Base-by-base conservation (phyloP, 768 basidiomycete species). In the Lentinula guzmanii region DNA sequence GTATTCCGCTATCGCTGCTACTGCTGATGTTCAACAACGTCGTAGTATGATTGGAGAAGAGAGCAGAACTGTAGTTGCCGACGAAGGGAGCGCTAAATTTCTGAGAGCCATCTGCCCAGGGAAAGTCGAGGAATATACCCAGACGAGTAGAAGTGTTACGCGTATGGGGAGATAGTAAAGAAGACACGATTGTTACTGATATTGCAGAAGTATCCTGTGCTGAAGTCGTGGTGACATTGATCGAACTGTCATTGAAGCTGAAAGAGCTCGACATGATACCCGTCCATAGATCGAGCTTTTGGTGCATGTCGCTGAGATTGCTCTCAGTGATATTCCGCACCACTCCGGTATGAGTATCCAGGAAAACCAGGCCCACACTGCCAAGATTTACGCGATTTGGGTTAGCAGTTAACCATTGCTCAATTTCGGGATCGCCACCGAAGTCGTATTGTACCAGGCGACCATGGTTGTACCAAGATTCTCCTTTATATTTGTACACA, bases 51-150 rank as follows among this genome's bases (percentile, higher is more conserved):
- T 77, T 80, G 13, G 72, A 67, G 0, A 79, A 76, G 46, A 72
- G 74, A 43, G 55, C 41, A 24, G 55, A 16, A 62, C 80, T 77
- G 71, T 71, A 84, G n/a, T 69, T 69, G 2, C 85, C 85, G 0
- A 86, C 85, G 64, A 83, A 84, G 1, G 84, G 84, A 4, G 80
- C 83, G 16, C 76, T 76, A 67, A 85, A 86, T 66, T 85, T 84
- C 16, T 68, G 61, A 16, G 67, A 71, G n/a, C 85, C 85, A 62
- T 83, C 83, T 69, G 82, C 82, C 82, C 82, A 86, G 5, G 83
- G 83, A 64, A 82, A 85, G 67, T 86, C 83, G 11, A 86, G 63
- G 69, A 83, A 85, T 0, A 84, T 18, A 0, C 79, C 81, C 7
- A 85, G 69, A 39, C 69, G 69, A 24, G 55, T 56, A 28, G 37